A percentile compares a stretch with the other conserved stretches of the same genome.
Evolutionary conservation across 306 rosid genomes (phyloP).

Genomic region (Cicer yamashitae): DNA sequence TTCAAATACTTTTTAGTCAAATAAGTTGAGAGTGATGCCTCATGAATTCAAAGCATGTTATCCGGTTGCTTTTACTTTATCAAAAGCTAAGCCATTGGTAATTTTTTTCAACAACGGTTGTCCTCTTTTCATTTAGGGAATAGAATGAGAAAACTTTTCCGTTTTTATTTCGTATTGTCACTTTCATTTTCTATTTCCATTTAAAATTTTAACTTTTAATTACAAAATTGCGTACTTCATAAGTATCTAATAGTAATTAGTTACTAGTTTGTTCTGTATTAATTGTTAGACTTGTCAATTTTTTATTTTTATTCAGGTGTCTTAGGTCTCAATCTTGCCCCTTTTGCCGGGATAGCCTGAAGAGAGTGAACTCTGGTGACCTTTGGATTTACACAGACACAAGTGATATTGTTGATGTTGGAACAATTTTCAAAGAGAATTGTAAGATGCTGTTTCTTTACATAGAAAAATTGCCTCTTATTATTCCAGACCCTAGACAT

Average conservation of each 20-base stretch:
- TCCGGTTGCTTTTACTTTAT: constrained; percentile 35
- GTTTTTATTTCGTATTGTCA: too few relatives aligned
- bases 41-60: constrained; percentile 23
- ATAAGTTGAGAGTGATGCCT: constrained; percentile 10
- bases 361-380: constrained; percentile 76
- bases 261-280: constrained; percentile 3
- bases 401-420: constrained; percentile 62
- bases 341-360: constrained; percentile 84
- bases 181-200: too few relatives aligned
- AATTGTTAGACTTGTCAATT: constrained; percentile 31
- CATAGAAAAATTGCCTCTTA: constrained; percentile 74
- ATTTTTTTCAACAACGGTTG: not conserved
- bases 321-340: constrained; percentile 86
- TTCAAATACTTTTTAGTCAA: not conserved
- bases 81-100: constrained; percentile 35
- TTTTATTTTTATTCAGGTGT: constrained; percentile 57
- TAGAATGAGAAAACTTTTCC: not conserved
- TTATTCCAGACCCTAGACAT: constrained; percentile 65
- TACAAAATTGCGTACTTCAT: not conserved
- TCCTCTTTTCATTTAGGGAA: not conserved
- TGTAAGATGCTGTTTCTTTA: constrained; percentile 73
- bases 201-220: not conserved
- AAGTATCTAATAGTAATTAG: not conserved
- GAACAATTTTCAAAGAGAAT: constrained; percentile 68
- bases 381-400: constrained; percentile 83